Conservation (phyloP, 176 grass and related monocot species). For the Chloris gayana region DNA sequence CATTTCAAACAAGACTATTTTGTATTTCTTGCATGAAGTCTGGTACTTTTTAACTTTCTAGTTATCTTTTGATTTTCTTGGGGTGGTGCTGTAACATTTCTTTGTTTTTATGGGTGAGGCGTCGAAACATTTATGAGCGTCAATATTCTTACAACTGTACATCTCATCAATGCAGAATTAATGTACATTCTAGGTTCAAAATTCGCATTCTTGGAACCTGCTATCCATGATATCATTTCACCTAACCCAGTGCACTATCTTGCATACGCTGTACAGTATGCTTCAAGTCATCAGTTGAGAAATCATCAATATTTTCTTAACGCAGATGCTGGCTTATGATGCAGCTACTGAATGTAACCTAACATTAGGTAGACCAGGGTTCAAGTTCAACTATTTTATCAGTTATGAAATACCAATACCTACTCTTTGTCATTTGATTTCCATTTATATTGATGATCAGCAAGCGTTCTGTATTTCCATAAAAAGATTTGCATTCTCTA, state of each 20-base stretch:
- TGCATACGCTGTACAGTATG: neutral
- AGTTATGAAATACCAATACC: neutral
- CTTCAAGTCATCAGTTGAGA: neutral
- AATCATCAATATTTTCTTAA: neutral
- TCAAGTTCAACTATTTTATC: neutral
- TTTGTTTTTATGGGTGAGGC: neutral
- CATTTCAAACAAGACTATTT: neutral
- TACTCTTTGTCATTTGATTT: too few relatives aligned
- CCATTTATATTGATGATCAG: too few relatives aligned
- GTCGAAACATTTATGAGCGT: neutral
- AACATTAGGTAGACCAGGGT: neutral
- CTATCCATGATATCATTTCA: too few relatives aligned
- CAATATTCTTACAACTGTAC: neutral
- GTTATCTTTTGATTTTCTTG: conserved; percentile 2
- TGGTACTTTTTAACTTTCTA: neutral
- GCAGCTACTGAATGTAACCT: neutral
- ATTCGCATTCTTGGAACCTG: too few relatives aligned
- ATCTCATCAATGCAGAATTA: too few relatives aligned
- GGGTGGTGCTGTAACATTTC: neutral
- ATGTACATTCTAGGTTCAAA: too few relatives aligned
- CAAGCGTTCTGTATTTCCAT: neutral
- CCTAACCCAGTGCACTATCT: too few relatives aligned
- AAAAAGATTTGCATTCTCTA: neutral
- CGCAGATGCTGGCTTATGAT: neutral
- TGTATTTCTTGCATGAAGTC: neutral